Percentiles rank a stretch among this genome's conserved stretches.
Evolutionary conservation across 2,329 filamentous ascomycete genomes (phyloP).

Genomic region (Neonectria sp.): DNA sequence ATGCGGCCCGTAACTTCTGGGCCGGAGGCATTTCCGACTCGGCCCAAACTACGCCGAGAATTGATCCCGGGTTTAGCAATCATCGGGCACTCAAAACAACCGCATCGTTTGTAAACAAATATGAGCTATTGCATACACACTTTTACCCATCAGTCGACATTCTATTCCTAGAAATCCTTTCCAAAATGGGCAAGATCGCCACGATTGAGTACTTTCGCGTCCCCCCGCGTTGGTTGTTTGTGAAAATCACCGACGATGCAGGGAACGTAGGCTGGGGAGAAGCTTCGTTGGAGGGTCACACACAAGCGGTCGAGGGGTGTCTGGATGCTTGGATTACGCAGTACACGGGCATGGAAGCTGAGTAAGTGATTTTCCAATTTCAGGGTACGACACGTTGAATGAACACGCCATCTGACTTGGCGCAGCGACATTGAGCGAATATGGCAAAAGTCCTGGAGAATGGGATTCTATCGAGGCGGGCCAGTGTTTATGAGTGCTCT

Average conservation of each 20-base stretch:
- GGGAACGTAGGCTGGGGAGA: constrained; percentile 81
- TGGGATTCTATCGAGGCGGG: constrained; percentile 83
- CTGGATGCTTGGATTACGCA: constrained; percentile 76
- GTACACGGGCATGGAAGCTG: constrained; percentile 77
- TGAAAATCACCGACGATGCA: constrained; percentile 79
- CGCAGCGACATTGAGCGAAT: constrained; percentile 83
- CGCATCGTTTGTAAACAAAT: constrained; percentile 1
- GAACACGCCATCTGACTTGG: not conserved
- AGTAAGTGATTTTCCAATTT: constrained; percentile 63
- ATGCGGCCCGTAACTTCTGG: not conserved
- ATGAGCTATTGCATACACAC: not conserved
- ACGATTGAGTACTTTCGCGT: constrained; percentile 81
- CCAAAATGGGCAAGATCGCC: constrained; percentile 51
- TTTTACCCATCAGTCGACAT: not conserved
- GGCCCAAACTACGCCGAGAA: constrained; percentile 12
- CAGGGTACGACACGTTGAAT: not conserved
- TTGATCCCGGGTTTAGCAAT: not conserved
- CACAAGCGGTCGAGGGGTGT: constrained; percentile 81
- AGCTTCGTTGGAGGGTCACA: constrained; percentile 81
- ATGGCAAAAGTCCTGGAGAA: constrained; percentile 81
- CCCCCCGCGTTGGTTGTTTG: constrained; percentile 82
- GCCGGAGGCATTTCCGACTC: constrained; percentile 24
- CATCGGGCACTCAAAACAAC: not conserved
- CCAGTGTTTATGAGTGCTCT: constrained; percentile 87
- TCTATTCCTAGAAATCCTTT: not conserved